A percentile compares a stretch with the other conserved stretches of the same genome.
Evolutionary conservation across 805 yeast genomes (phyloP).

Genomic region (Lipomyces mesembrius): DNA sequence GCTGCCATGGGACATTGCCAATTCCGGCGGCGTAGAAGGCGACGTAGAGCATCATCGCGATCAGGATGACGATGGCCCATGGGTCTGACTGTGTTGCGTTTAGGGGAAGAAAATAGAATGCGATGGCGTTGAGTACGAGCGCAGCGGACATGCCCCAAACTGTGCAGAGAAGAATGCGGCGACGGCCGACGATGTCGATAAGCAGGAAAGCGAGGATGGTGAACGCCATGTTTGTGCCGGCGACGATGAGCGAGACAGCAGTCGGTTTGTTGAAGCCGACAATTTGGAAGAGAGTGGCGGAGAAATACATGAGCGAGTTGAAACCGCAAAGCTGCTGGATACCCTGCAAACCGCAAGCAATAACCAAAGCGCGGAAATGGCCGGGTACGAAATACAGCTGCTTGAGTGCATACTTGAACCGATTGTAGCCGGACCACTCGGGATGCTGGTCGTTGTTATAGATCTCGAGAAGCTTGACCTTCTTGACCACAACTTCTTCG

Average conservation of each 20-base stretch:
- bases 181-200: slow-evolving; percentile 87
- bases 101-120: slow-evolving; percentile 83
- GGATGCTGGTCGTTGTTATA: slow-evolving; percentile 32
- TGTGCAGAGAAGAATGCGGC: slow-evolving; percentile 76
- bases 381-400: slow-evolving; percentile 50
- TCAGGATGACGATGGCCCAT: slow-evolving; percentile 87
- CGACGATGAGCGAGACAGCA: slow-evolving; percentile 91
- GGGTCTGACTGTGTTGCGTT: slow-evolving; percentile 47
- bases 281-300: slow-evolving; percentile 87
- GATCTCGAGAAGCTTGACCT: slow-evolving; percentile 63
- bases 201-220: slow-evolving; percentile 84
- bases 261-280: slow-evolving; percentile 88
- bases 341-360: slow-evolving; percentile 93
- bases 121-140: slow-evolving; percentile 80
- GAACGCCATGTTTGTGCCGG: slow-evolving; percentile 91
- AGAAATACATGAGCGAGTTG: slow-evolving; percentile 94
- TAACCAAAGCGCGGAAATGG: slow-evolving; percentile 83
- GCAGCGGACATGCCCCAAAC: slow-evolving; percentile 84
- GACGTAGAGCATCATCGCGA: slow-evolving; percentile 83
- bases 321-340: slow-evolving; percentile 97
- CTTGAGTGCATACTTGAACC: slow-evolving; percentile 42
- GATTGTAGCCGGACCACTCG: slow-evolving; percentile 25
- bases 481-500: slow-evolving; percentile 64
- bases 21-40: slow-evolving; percentile 93
- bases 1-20: slow-evolving; percentile 99